Evolutionary conservation across 2,329 filamentous ascomycete species (phyloP), one percentile per base, ranked within the genome.

Genomic region (Stachybotrys elegans): DNA sequence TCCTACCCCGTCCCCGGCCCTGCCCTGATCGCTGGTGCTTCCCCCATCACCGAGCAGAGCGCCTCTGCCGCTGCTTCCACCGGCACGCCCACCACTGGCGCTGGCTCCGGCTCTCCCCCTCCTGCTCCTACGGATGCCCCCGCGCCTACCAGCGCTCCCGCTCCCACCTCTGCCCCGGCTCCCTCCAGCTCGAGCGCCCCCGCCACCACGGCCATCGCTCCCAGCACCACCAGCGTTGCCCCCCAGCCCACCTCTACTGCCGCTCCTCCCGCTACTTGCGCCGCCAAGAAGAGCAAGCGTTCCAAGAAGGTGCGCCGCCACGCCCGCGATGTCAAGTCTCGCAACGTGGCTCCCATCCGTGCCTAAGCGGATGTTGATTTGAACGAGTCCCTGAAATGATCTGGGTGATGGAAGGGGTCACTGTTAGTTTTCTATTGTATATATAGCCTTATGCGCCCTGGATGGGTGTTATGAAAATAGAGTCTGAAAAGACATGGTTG

Each of bases 1-100:
- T 48, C 48, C 48, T 62, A 62, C 52, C 48, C 50, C 39, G 55
- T 62, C 42, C 58, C 60, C 19, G 58, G 58, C 8, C 58, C 60
- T 29, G 50, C 51, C 21, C 19, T 63, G 43, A 58, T 54, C n/a
- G 42, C 45, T 23, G 51, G 52, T 44, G 43, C 48, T 31, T 36
- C 51, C 22, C 42, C 49, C 29, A 47, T 55, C 21, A 36, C 41
- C 16, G n/a, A n/a, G n/a, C 55, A 57, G 51, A 20, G 12, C 40
- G 50, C 42, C 44, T 49, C 56, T 31, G 45, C 48, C 25, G 34
- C 51, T 32, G 23, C 43, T 19, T 51, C 48, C 43, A 50, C 45
- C 11, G 52, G 47, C 12, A 42, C 27, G 12, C 48, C 52, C 27
- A 48, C 48, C 7, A 48, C 51, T 19, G 49, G 49, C 32, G 42